A percentile compares a stretch with the other conserved stretches of the same genome.
phyloP scores from a whole-genome alignment of 75 land plant species.

The Sequoiadendron giganteum region DNA sequence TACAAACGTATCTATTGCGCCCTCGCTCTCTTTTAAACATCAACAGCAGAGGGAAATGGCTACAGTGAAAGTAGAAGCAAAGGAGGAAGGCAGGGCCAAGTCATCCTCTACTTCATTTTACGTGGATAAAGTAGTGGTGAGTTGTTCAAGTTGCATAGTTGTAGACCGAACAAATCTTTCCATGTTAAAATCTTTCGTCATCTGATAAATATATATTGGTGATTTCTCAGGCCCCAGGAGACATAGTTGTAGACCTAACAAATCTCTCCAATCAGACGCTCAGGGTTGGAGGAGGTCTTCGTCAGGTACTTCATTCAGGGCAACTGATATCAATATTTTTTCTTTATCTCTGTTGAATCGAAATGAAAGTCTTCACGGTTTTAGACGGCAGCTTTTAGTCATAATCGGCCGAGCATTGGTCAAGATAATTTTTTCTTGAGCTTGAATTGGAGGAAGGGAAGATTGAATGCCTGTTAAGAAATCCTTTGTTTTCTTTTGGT shows the following conservation, averaged over 20 bases:
- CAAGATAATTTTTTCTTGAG: too few species aligned
- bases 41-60: not conserved
- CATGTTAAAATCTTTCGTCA: not conserved
- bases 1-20: too few species aligned
- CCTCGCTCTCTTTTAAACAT: too few species aligned
- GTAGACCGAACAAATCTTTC: not conserved
- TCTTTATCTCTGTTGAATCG: not conserved
- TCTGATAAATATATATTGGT: not conserved
- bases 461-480: not conserved
- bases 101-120: not conserved
- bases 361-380: not conserved
- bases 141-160: not conserved
- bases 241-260: conserved; percentile 50
- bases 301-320: conserved; percentile 34
- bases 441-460: not conserved
- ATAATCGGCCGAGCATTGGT: not conserved
- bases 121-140: not conserved
- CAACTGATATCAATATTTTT: not conserved
- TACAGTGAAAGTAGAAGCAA: not conserved
- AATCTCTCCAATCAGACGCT: conserved; percentile 41
- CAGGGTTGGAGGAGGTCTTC: conserved; percentile 62
- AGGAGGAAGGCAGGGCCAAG: not conserved
- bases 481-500: not conserved
- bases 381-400: not conserved
- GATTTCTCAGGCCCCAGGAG: conserved; percentile 57